Evolutionary conservation across 345 rosid genomes (phyloP), one percentile per base, ranked within the genome.

Genomic region (Salix suchowensis): DNA sequence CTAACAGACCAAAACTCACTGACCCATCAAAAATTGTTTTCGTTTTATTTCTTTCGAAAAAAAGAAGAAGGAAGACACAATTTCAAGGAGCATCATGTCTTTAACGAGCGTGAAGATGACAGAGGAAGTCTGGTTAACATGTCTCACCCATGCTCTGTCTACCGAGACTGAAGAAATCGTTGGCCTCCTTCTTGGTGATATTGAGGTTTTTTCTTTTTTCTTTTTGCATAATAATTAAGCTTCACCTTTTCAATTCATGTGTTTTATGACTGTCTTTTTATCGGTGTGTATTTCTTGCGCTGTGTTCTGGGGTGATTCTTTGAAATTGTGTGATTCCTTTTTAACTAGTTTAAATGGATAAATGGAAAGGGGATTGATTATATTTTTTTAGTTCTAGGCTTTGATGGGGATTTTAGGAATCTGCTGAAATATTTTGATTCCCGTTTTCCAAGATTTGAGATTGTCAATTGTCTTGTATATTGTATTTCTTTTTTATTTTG

Each of bases 91-190:
- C 67, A 71, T 5, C 9, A 95, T 95, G 99, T 86, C 99, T 82
- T 85, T 95, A 54, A 85, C 96, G 23, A 34, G 87, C 62, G 99
- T 92, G 58, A 93, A 89, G 69, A 87, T 96, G 91, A 89, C 98
- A 6, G 99, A 96, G 80, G 99, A 96, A 48, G 98, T 92, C 6
- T 93, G 97, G 98, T 81, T 93, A 74, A 93, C 99, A 60, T 96
- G 99, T 83, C 88, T 93, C 37, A 93, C 98, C 39, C 99, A 96
- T 82, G 96, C 98, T 84, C 85, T 96, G 86, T 96, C 99, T 74
- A 93, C 99, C 21, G 99, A 96, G 84, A 96, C 98, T 42, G 99
- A 96, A 79, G 99, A 96, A 83, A 96, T 96, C 89, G 92, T 96
- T 98, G 99, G 99, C 39, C 97, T 96, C 76, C 98, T 96, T 71